Percentiles rank a stretch among this genome's conserved stretches.
These are phyloP conservation scores for Aspergillus hancockii DNA, from an alignment of 495 filamentous ascomycete species.

Conservation along the genomic window DNA sequence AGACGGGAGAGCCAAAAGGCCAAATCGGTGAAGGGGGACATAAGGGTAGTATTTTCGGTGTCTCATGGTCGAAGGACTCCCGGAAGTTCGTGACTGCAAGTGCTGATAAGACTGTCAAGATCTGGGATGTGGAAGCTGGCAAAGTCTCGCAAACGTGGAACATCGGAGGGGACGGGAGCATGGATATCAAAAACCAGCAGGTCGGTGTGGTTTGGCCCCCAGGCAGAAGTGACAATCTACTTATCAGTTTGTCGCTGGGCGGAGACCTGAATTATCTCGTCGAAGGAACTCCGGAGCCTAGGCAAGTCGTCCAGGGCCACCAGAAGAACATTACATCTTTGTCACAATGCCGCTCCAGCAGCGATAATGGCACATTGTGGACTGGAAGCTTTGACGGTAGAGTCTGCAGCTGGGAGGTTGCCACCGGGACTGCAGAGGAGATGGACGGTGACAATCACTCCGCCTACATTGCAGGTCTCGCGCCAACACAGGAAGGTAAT, in stretches of 20 bases:
- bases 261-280: slow-evolving; percentile 90
- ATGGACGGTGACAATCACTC: slow-evolving; percentile 79
- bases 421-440: slow-evolving; percentile 62
- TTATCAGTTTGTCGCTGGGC: slow-evolving; percentile 84
- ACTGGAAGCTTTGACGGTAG: slow-evolving; percentile 91
- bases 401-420: slow-evolving; percentile 77
- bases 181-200: slow-evolving; percentile 81
- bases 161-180: slow-evolving; percentile 76
- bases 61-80: slow-evolving; percentile 89
- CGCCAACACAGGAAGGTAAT: slow-evolving; percentile 51
- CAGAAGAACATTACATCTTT: slow-evolving; percentile 88
- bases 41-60: slow-evolving; percentile 87
- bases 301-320: slow-evolving; percentile 81
- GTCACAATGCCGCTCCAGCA: slow-evolving; percentile 46
- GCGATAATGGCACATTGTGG: slow-evolving; percentile 60
- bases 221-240: slow-evolving; percentile 76
- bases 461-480: slow-evolving; percentile 79
- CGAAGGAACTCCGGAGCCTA: slow-evolving; percentile 66
- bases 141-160: slow-evolving; percentile 79
- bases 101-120: slow-evolving; percentile 82
- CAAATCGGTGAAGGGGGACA: slow-evolving; percentile 82
- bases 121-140: slow-evolving; percentile 73
- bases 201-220: slow-evolving; percentile 92
- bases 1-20: slow-evolving; percentile 78
- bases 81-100: slow-evolving; percentile 87